Conservation (phyloP, 2,329 filamentous ascomycete genomes). For the Fusarium metavorans region DNA sequence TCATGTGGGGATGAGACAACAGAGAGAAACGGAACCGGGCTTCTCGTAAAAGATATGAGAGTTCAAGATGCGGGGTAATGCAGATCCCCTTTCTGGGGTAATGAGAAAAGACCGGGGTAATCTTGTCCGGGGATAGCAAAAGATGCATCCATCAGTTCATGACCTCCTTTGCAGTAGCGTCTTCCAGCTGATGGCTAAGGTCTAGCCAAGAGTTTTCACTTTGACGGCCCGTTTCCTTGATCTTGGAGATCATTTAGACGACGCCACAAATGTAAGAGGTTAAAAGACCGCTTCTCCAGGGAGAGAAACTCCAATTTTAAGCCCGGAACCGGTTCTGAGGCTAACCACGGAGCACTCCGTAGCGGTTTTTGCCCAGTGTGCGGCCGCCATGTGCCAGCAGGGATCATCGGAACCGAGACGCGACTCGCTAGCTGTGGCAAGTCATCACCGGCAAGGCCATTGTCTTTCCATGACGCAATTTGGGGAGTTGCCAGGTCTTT, state of each 20-base stretch:
- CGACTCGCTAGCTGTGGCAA: neutral
- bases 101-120: neutral
- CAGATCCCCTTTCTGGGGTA: slow-evolving; percentile 34
- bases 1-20: slow-evolving; percentile 2
- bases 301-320: slow-evolving; percentile 4
- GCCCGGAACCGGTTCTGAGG: neutral
- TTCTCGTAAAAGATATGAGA: neutral
- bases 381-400: neutral
- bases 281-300: neutral
- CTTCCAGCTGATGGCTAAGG: neutral
- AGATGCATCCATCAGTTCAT: neutral
- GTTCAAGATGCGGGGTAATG: slow-evolving; percentile 35
- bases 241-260: neutral
- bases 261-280: slow-evolving; percentile 10
- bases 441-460: neutral
- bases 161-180: slow-evolving; percentile 1
- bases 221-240: neutral
- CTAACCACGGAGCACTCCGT: neutral
- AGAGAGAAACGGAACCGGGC: slow-evolving; percentile 4
- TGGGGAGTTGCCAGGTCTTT: neutral
- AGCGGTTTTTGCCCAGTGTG: neutral
- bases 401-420: slow-evolving; percentile 38
- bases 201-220: neutral
- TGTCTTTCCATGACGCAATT: slow-evolving; percentile 12
- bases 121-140: neutral